Evolutionary conservation across 2,329 filamentous ascomycete species (phyloP).

Genomic region (Penicillium sp.): DNA sequence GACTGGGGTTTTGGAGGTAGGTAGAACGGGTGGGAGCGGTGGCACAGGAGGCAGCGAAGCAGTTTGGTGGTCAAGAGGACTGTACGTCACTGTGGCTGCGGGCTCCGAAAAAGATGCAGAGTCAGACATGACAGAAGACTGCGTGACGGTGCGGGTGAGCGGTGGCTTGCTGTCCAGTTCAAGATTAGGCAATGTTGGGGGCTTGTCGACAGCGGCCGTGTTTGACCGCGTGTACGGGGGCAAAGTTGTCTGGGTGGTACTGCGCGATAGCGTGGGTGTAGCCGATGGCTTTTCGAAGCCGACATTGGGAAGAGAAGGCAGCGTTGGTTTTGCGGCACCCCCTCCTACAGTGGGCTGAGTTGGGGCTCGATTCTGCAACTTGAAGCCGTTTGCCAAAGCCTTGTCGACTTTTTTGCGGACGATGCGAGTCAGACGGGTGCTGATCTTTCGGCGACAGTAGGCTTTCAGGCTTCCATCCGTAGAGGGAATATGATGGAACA

Average conservation of each 20-base stretch:
- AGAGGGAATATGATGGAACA: constrained; percentile 85
- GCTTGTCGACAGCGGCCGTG: constrained; percentile 25
- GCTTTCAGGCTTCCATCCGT: constrained; percentile 72
- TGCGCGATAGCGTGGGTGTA: constrained; percentile 27
- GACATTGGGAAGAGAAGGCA: constrained; percentile 50
- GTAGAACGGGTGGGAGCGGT: constrained; percentile 22
- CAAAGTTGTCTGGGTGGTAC: constrained; percentile 56
- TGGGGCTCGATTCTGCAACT: constrained; percentile 49
- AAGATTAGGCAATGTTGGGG: constrained; percentile 39
- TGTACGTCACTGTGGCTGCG: constrained; percentile 29
- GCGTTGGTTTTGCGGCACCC: constrained; percentile 44
- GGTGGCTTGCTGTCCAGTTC: constrained; percentile 38
- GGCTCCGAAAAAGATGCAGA: constrained; percentile 43
- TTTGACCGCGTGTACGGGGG: constrained; percentile 57
- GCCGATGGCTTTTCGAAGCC: constrained; percentile 37
- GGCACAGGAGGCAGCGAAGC: constrained; percentile 29
- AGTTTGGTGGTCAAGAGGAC: constrained; percentile 28
- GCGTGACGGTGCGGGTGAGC: constrained; percentile 40
- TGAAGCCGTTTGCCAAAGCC: constrained; percentile 71
- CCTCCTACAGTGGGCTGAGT: constrained; percentile 30
- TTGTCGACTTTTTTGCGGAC: constrained; percentile 83
- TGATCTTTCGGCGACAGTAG: constrained; percentile 90
- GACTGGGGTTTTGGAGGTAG: constrained; percentile 22
- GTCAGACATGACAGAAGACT: constrained; percentile 48
- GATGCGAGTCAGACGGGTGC: constrained; percentile 74